Conservation (phyloP, 2,329 filamentous ascomycete species). For the Botrytis squamosa region DNA sequence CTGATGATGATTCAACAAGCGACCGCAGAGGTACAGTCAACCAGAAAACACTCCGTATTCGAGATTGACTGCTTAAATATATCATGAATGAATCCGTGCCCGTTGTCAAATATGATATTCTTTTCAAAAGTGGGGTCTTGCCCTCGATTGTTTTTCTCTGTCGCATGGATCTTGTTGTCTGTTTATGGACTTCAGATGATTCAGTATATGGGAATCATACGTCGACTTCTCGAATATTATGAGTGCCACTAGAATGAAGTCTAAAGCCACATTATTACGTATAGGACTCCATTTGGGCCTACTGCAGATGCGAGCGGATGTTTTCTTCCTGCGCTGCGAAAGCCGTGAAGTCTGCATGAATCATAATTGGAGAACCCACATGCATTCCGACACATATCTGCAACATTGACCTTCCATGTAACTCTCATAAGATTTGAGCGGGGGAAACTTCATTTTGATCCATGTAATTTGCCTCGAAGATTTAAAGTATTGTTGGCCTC, state of each 20-base stretch:
- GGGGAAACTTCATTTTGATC: not conserved
- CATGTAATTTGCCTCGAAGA: not conserved
- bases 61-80: conserved; percentile 10
- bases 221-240: not conserved
- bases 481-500: not conserved
- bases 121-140: conserved; percentile 1
- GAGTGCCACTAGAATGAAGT: not conserved
- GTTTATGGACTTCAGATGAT: not conserved
- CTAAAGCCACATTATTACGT: not conserved
- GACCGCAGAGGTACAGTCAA: not conserved
- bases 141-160: not conserved
- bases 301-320: conserved; percentile 1
- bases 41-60: not conserved
- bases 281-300: not conserved
- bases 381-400: not conserved
- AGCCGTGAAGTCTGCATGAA: not conserved
- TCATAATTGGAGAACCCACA: not conserved
- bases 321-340: not conserved
- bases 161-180: not conserved
- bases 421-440: not conserved
- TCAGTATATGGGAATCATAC: not conserved
- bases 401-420: not conserved
- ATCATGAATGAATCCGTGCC: conserved; percentile 14
- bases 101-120: not conserved
- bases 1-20: not conserved